Evolutionary conservation across 352 stramenopile genomes (phyloP), one percentile per base, ranked within the genome.

Genomic region (Discostella stelligera): DNA sequence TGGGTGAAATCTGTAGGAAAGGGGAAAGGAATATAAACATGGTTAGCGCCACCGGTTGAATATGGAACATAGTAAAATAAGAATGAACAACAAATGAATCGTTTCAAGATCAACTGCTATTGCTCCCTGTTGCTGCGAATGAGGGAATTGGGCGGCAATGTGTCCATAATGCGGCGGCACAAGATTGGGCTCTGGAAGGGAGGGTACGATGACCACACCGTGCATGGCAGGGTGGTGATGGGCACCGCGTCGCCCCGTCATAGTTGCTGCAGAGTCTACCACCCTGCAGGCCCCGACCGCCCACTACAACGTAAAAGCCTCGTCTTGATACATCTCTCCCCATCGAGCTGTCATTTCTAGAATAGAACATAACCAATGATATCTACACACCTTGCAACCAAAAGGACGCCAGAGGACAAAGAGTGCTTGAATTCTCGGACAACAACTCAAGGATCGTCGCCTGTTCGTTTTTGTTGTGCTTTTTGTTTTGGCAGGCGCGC

Each of bases 1-100:
- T 48, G 20, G 11, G 39, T 54, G 37, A 61, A 71, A 46, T 71
- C 25, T 62, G 9, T 13, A 62, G 13, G 48, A 71, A 23, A 20
- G 25, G 20, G 52, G 21, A n/a, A 20, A 44, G 7, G 7, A 44
- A 32, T 32, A 32, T 1, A 10, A 16, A 55, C 2, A 25, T 4
- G 48, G 48, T 21, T 55, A 25, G 48, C 37, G 7, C 37, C 37
- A 44, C 7, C 23, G 48, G 48, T 21, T 41, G 20, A 25, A 25
- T 10, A 44, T 44, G 37, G 11, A 32, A 32, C 27, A 32, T 32
- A 13, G 7, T 10, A 44, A 44, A 44, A 44, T 1, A 14, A 44
- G 7, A 10, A 44, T 10, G 3, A 8, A 44, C 37, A 44, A 44
- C 7, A 10, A 44, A 44, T 14, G 37, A 44, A 44, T 44, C 37